Evolutionary conservation across 169 alveolate species (phyloP), one percentile per base, ranked within the genome.

Genomic region (Babesia sp.): DNA sequence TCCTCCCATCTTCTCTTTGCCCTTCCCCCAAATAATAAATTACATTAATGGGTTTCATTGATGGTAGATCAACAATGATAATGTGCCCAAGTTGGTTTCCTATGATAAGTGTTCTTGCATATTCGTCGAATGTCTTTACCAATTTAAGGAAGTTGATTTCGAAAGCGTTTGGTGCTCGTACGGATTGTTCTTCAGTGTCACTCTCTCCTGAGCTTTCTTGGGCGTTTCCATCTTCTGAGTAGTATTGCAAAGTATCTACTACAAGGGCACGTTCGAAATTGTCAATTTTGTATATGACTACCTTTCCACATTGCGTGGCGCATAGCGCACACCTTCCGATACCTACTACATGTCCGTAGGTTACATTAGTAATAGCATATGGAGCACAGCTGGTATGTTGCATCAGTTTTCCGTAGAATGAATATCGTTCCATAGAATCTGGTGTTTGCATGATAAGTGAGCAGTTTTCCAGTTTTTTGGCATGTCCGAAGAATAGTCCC

Each of bases 331-430:
- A 84, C 56, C 83, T 76, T 0, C 93, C 93, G 20, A 85, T 90
- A 11, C 93, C 93, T 6, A 81, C 91, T 36, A 90, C 86, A 42
- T 84, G 82, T 0, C 93, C 93, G 55, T 61, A 72, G 26, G 87
- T 53, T 39, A 83, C 80, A 44, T 77, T 85, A 5, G 93, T 90
- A 29, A 90, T 80, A 22, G 90, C 86, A 57, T 79, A 78, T 7
- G 93, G 93, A 48, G 80, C 69, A 31, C 83, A 80, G 28, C 90
- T 82, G 50, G 59, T 83, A 56, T 85, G 90, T 55, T 90, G 93
- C 53, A 84, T 56, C 60, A 88, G 53, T 31, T 72, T 72, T n/a
- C 70, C 67, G 68, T 81, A 60, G 42, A 73, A 58, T 37, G 82
- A 72, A 42, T 81, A 79, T 28, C 87, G 33, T 44, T 79, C 87